Percentiles rank a stretch among this genome's conserved stretches.
phyloP scores from a whole-genome alignment of 2,329 filamentous ascomycete genomes.

The Sporothrix brasiliensis region DNA sequence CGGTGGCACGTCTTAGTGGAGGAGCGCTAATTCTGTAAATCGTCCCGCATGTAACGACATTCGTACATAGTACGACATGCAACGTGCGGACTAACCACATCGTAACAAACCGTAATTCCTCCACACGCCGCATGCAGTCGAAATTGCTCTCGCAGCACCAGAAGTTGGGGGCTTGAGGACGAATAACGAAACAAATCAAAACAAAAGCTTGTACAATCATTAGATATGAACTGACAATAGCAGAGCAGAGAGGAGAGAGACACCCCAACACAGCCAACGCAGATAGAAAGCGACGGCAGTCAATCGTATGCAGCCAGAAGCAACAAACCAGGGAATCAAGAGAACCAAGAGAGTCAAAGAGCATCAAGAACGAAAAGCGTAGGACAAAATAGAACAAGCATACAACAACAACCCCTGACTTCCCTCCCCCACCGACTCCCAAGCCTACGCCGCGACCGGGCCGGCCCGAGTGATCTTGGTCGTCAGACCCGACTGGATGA shows the following conservation, averaged over 20 bases:
- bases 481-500: constrained; percentile 40
- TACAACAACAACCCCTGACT: not conserved
- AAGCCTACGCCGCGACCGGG: not conserved
- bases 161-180: not conserved
- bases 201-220: not conserved
- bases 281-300: not conserved
- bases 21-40: too few relatives aligned
- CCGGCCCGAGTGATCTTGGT: constrained; percentile 39
- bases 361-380: not conserved
- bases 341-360: not conserved
- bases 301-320: not conserved
- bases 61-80: too few relatives aligned
- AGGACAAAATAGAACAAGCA: not conserved
- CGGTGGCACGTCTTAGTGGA: too few relatives aligned
- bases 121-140: too few relatives aligned
- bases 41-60: too few relatives aligned
- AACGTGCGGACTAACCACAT: too few relatives aligned
- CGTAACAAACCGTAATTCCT: too few relatives aligned
- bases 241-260: not conserved
- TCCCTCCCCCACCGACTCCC: not conserved
- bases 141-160: too few relatives aligned
- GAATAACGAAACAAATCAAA: not conserved
- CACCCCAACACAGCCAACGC: not conserved
- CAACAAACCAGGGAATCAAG: not conserved
- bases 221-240: not conserved